Conservation (phyloP, 192 early-diverging fungal species). For the Entophlyctis luteolus region DNA sequence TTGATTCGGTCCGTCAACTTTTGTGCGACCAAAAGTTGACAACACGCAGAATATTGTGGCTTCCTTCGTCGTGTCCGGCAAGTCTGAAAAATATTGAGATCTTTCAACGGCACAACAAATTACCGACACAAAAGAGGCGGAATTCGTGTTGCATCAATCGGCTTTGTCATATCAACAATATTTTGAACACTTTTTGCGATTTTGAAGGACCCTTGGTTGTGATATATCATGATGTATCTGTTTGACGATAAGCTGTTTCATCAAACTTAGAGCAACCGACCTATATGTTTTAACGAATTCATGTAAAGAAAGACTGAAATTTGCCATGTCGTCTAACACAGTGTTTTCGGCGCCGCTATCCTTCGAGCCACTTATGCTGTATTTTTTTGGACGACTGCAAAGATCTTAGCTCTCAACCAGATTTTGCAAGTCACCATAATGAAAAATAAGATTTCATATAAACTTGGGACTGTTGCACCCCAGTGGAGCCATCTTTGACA, state of each 20-base stretch:
- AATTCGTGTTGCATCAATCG: slow-evolving; percentile 35
- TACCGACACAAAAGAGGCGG: slow-evolving; percentile 45
- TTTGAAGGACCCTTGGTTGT: slow-evolving; percentile 45
- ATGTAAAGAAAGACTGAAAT: slow-evolving; percentile 26
- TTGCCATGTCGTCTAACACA: no score
- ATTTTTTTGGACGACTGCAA: slow-evolving; percentile 24
- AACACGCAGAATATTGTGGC: slow-evolving; percentile 31
- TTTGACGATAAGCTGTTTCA: slow-evolving; percentile 15
- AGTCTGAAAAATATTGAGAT: slow-evolving; percentile 31
- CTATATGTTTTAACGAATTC: slow-evolving; percentile 39
- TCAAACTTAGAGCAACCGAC: slow-evolving; percentile 7
- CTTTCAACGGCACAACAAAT: not conserved
- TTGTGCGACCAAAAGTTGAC: slow-evolving; percentile 45
- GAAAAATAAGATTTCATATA: slow-evolving; percentile 1
- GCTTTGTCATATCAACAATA: slow-evolving; percentile 47
- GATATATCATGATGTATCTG: slow-evolving; percentile 41
- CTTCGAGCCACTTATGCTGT: no score
- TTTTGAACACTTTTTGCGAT: slow-evolving; percentile 33
- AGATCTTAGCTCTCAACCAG: not conserved
- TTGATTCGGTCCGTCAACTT: slow-evolving; percentile 22
- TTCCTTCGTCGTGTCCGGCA: slow-evolving; percentile 33
- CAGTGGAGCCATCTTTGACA: not conserved
- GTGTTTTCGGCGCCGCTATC: no score
- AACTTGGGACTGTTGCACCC: not conserved
- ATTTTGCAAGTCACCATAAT: not conserved